Conservation (phyloP, 768 basidiomycete genomes). For the Mycena amicta region DNA sequence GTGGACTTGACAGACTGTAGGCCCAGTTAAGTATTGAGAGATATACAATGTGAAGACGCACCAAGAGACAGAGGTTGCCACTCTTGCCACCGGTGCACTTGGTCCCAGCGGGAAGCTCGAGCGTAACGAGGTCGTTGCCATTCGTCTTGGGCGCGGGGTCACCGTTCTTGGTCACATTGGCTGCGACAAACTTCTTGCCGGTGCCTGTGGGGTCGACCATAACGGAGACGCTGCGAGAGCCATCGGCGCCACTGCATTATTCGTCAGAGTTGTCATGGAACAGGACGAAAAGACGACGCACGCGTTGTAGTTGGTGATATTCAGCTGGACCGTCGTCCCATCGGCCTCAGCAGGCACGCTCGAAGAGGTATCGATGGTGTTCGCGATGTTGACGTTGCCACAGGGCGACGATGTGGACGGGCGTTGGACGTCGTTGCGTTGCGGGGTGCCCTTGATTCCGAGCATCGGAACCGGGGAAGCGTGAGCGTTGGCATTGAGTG, state of each 20-base stretch:
- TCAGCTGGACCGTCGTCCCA: slow-evolving; percentile 10
- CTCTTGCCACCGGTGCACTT: not conserved
- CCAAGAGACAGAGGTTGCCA: not conserved
- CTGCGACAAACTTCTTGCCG: not conserved
- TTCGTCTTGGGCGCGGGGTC: slow-evolving; percentile 1
- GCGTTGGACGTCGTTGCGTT: slow-evolving; percentile 14
- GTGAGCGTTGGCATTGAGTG: slow-evolving; percentile 8
- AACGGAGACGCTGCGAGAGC: slow-evolving; percentile 7
- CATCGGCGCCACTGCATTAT: slow-evolving; percentile 13
- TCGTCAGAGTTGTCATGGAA: not conserved
- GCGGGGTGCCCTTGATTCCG: slow-evolving; percentile 6
- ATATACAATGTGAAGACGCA: not conserved
- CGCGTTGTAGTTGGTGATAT: slow-evolving; percentile 20
- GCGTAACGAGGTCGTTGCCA: not conserved
- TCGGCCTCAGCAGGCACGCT: slow-evolving; percentile 10
- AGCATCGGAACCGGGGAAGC: slow-evolving; percentile 17
- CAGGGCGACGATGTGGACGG: slow-evolving; percentile 7
- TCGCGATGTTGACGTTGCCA: slow-evolving; percentile 15
- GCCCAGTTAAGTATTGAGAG: too few species aligned
- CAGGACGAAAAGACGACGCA: not conserved
- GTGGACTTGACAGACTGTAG: slow-evolving; percentile 19
- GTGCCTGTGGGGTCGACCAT: slow-evolving; percentile 2
- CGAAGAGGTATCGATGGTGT: slow-evolving; percentile 9
- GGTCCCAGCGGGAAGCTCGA: slow-evolving; percentile 1
- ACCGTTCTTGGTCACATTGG: slow-evolving; percentile 1